Percentiles rank a stretch among this genome's conserved stretches.
Evolutionary conservation across 371 early-diverging fungal genomes (phyloP).

Genomic region (Mortierella sp.): DNA sequence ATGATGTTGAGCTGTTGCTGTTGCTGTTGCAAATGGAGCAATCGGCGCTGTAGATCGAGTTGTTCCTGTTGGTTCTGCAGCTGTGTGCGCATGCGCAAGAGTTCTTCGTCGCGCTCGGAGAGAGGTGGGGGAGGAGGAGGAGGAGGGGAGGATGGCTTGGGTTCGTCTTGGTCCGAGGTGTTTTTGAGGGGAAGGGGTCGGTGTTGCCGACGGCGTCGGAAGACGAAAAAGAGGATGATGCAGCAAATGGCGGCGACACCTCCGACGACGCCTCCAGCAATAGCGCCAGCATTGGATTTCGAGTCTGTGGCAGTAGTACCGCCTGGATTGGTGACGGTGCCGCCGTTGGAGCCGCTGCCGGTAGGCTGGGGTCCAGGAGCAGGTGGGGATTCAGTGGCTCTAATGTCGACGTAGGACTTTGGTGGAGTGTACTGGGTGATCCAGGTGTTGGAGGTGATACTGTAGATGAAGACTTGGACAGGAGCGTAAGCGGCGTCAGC

Average conservation of each 20-base stretch:
- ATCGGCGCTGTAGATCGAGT: no score
- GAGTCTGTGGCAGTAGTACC: not conserved
- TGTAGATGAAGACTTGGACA: conserved; percentile 22
- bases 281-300: conserved; percentile 22
- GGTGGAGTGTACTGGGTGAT: conserved; percentile 20
- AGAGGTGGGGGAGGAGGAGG: no score
- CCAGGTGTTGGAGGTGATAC: conserved; percentile 23
- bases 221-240: conserved; percentile 15
- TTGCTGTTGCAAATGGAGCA: no score
- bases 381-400: not conserved
- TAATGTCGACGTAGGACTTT: conserved; percentile 18
- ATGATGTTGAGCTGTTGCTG: no score
- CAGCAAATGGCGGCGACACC: conserved; percentile 24
- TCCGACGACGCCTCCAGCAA: conserved; percentile 34
- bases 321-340: not conserved
- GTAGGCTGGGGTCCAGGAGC: not conserved
- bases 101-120: no score
- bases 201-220: no score
- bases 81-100: no score
- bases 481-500: not conserved
- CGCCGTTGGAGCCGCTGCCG: not conserved
- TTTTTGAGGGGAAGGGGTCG: no score
- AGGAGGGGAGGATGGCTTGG: no score
- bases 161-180: no score
- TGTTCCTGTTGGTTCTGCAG: no score